Evolutionary conservation across 2,329 filamentous ascomycete species (phyloP), one percentile per base, ranked within the genome.

Genomic region (Colletotrichum sp.): DNA sequence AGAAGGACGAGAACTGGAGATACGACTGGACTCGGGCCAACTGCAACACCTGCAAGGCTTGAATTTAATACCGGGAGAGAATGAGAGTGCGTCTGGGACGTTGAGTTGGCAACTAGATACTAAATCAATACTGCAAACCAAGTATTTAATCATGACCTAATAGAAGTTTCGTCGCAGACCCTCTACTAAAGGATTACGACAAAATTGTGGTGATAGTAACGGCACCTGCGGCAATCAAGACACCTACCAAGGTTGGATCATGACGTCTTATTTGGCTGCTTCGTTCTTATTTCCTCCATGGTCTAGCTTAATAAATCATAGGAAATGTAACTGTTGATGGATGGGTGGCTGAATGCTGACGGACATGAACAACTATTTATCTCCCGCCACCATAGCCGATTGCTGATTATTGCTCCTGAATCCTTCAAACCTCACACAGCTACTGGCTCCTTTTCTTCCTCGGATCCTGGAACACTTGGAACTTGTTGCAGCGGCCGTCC

Each of bases 401-500:
- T 21, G 18, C 39, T 49, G 18, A 49, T 21, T 21, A 6, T 49
- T 10, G 18, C 44, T 49, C 18, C 2, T 49, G 18, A 44, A n/a
- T 49, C 18, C 9, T 7, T 21, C 18, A 3, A 49, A 49, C 5
- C 5, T 49, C 44, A 49, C 44, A 49, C 18, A 10, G 10, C 9
- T 12, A 7, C 44, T n/a, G 5, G 9, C 18, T 49, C 4, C 44
- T 49, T 49, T 13, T 49, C 18, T 49, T 49, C 44, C 44, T 49
- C 44, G 3, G 18, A 49, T 6, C 44, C 44, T 21, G 6, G 44
- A 49, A n/a, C 44, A 49, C 44, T 49, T n/a, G 10, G 9, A 18
- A 49, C 18, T 49, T 49, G 44, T 2, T 49, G 44, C 44, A 49
- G 1, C 9, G 18, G 18, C 18, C 44, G 18, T 21, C 85, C 85